Base-by-base conservation (phyloP, 2,329 filamentous ascomycete genomes). In the Thelonectria rubi region DNA sequence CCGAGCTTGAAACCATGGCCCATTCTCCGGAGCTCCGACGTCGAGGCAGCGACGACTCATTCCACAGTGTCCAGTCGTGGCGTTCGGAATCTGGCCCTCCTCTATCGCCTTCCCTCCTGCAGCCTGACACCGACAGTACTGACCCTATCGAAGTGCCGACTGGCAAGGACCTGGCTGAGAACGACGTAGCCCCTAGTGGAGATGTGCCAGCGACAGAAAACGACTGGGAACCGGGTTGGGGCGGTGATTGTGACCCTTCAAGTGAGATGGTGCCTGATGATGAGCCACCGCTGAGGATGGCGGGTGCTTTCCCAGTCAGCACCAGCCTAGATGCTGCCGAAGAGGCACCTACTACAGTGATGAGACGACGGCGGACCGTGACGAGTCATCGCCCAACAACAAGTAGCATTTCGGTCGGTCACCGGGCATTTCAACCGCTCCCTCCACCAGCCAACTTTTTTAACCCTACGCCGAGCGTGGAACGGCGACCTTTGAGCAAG, bases 381-480 rank as follows among this genome's bases (percentile, higher is more conserved):
- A 56, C 64, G n/a, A 64, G 59, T 11, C 72, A 68, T 51, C 63
- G 70, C 52, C 61, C 70, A 18, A 72, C 70, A 3, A 72, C 66
- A 9, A 68, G 69, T 26, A 69, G 68, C 32, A 69, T 70, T 30
- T 72, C 70, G 10, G 70, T 72, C 32, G 55, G 69, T 18, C 60
- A 63, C 42, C 84, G 86, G 39, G 84, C 84, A 9, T 79, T 91
- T 8, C 90, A 90, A 0, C 89, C 90, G 0, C 81, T 93, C 63
- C 90, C 91, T 3, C 84, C 88, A 1, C 81, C 88, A 0, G 88
- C 88, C 7, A 90, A 89, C 61, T 77, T 93, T 10, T 87, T 90
- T 26, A 64, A 67, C 14, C 70, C 70, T 70, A 82, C 84, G 5
- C 84, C 87, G 5, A 64, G 63, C 74, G 78, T 64, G 71, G 62